These are phyloP conservation scores for Vanrija pseudolonga DNA, from an alignment of 1,284 basidiomycete species.

Conservation along the genomic window DNA sequence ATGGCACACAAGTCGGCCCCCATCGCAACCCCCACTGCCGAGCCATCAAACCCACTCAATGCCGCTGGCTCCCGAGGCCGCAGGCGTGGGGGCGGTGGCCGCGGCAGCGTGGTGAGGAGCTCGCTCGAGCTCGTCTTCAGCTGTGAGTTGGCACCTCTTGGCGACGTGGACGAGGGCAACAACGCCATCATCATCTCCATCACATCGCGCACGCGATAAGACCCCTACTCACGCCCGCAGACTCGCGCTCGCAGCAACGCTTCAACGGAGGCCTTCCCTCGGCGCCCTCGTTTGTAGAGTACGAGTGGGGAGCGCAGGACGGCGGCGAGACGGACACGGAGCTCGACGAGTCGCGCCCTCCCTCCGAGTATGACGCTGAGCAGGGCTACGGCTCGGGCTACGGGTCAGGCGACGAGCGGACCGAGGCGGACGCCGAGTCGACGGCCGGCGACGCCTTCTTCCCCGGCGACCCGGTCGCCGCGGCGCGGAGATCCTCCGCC, in stretches of 20 bases:
- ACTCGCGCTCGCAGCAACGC: conserved; percentile 47
- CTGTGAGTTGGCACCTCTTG: conserved; percentile 29
- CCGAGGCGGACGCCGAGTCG: conserved; percentile 24
- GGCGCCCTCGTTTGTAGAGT: conserved; percentile 45
- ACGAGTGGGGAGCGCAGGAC: conserved; percentile 12
- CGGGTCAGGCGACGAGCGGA: conserved; percentile 20
- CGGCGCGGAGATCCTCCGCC: conserved; percentile 2
- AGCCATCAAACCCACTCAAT: too few species aligned
- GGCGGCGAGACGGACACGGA: conserved; percentile 6
- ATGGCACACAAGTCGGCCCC: too few species aligned
- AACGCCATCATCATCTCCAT: too few species aligned
- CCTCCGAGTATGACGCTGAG: conserved; percentile 11
- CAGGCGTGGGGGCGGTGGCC: too few species aligned
- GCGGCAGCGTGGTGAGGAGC: conserved; percentile 33
- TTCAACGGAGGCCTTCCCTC: conserved; percentile 37
- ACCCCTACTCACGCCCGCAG: conserved; percentile 16
- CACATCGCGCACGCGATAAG: too few species aligned
- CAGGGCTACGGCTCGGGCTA: conserved; percentile 9
- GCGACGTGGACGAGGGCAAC: too few species aligned
- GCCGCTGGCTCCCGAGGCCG: too few species aligned
- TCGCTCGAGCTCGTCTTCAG: conserved; percentile 48
- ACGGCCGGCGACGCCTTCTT: conserved; percentile 7
- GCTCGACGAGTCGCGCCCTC: background rate
- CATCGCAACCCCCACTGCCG: too few species aligned
- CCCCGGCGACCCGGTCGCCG: conserved; percentile 7